These are phyloP conservation scores for Papiliotrema terrestris DNA, from an alignment of 1,284 basidiomycete genomes.

Conservation along the genomic window DNA sequence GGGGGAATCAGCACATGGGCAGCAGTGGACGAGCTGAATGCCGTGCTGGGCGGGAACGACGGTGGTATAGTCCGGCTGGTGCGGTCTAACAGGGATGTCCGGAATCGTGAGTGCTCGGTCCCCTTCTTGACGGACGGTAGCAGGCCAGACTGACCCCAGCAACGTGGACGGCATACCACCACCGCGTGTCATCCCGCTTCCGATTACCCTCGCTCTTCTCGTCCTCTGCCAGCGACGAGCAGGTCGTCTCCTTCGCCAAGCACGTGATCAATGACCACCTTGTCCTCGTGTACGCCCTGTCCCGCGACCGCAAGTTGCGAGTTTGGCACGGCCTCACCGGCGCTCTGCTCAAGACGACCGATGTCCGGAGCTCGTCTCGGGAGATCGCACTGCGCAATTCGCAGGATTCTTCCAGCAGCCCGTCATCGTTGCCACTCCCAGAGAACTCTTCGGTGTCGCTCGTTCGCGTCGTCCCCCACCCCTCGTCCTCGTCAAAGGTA, in stretches of 20 bases:
- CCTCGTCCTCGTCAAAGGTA: conserved; percentile 30
- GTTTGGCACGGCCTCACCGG: conserved; percentile 59
- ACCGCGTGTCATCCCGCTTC: conserved; percentile 32
- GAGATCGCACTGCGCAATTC: conserved; percentile 20
- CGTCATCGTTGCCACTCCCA: conserved; percentile 5
- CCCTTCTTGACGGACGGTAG: neutral
- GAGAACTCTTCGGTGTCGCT: conserved; percentile 22
- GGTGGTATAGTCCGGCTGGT: conserved; percentile 71
- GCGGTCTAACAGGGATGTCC: conserved; percentile 19
- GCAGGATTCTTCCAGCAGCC: conserved; percentile 4
- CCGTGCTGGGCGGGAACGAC: conserved; percentile 63
- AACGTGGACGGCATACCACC: conserved; percentile 34
- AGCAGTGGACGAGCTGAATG: conserved; percentile 65
- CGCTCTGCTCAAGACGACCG: conserved; percentile 40
- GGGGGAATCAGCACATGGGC: conserved; percentile 55
- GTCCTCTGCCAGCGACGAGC: conserved; percentile 28
- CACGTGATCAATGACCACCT: conserved; percentile 46
- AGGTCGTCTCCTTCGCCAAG: conserved; percentile 34
- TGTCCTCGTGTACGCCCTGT: conserved; percentile 73
- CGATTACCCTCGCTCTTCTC: conserved; percentile 40
- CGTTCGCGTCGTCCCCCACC: conserved; percentile 39
- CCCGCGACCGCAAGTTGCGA: conserved; percentile 78
- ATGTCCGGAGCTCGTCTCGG: conserved; percentile 32
- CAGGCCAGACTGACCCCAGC: conserved; percentile 12
- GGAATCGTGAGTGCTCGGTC: conserved; percentile 18